Evolutionary conservation across 768 basidiomycete genomes (phyloP).

Genomic region (Pleurotus citrinopileatus): DNA sequence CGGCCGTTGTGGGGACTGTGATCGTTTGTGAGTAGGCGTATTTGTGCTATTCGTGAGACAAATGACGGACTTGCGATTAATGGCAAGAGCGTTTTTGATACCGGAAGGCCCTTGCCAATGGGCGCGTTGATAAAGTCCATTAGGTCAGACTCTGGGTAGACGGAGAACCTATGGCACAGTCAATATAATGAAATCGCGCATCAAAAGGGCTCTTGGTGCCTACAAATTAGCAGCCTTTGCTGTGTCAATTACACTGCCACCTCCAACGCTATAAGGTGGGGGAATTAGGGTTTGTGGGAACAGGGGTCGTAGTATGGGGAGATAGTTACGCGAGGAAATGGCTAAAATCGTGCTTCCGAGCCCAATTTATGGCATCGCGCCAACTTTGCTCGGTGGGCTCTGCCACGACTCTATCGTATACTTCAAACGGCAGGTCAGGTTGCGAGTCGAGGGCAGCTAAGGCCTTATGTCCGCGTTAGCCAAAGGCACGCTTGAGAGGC

Average conservation of each 20-base stretch:
- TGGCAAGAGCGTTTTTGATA: constrained; percentile 70
- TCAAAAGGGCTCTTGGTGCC: constrained; percentile 13
- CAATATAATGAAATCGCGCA: not conserved
- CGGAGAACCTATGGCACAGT: constrained; percentile 59
- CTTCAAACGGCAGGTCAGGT: constrained; percentile 71
- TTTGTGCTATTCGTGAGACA: not conserved
- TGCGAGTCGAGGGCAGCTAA: constrained; percentile 79
- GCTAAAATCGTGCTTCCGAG: constrained; percentile 82
- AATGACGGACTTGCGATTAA: constrained; percentile 59
- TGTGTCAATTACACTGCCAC: constrained; percentile 95
- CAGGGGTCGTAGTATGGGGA: not conserved
- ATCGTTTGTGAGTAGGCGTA: not conserved
- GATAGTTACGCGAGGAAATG: constrained; percentile 83
- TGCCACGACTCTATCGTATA: constrained; percentile 77
- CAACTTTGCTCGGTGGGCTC: constrained; percentile 94
- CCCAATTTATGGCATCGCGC: constrained; percentile 86
- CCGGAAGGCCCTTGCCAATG: constrained; percentile 87
- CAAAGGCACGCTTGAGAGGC: not conserved
- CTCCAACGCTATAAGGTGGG: constrained; percentile 60
- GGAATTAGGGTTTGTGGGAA: constrained; percentile 5
- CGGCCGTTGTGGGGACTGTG: constrained; percentile 61
- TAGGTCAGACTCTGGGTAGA: constrained; percentile 89
- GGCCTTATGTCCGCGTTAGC: too few species aligned
- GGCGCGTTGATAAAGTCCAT: constrained; percentile 98
- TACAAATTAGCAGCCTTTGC: constrained; percentile 93